Base-by-base conservation (phyloP, 176 grass and related monocot genomes). In the Poa pratensis region DNA sequence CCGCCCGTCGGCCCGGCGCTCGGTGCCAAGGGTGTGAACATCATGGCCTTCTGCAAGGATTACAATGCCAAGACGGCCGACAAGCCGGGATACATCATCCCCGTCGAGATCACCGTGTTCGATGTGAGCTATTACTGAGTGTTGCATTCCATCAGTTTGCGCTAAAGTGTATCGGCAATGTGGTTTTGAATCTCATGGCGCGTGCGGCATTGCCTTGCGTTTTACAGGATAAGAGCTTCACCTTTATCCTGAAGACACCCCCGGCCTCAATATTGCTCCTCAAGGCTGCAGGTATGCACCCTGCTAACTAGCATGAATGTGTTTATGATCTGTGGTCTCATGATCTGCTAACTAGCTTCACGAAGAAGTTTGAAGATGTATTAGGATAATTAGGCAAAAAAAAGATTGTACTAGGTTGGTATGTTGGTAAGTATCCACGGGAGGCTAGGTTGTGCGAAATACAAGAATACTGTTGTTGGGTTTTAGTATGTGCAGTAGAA, bases 41-140 rank as follows among this genome's bases (percentile, higher is more conserved):
- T 98, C 57, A 98, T 98, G 96, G 64, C 86, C 18, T 98, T 98
- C 77, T 98, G 93, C 88, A 98, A 98, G 88, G 96, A 98, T 58
- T 98, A 98, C 72, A 95, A 98, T 86, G 96, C 96, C 72, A 98
- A 86, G 90, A 98, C 96, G 27, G 93, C 96, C 3, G 96, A 98
- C 13, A 98, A 98, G 78, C 27, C 96, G 7, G 96, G 96, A 23
- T 98, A 95, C 88, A 87, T 98, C 32, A 98, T 98, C 77, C 96
- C 96, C 70, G 96, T 95, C 55, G 96, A 98, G 86, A 98, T 98
- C 88, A 98, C 96, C 34, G 96, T 98, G 73, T 98, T 88, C 69
- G 96, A 98, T 92, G 96, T 98, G 53, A 90, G 89, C 75, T 55
- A 81, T 19, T 3, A 46, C 26, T 16, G 6, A 42, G 7, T 8